These are phyloP conservation scores for Euphrasia confusa DNA, from an alignment of 257 asterid genomes.

Conservation along the genomic window DNA sequence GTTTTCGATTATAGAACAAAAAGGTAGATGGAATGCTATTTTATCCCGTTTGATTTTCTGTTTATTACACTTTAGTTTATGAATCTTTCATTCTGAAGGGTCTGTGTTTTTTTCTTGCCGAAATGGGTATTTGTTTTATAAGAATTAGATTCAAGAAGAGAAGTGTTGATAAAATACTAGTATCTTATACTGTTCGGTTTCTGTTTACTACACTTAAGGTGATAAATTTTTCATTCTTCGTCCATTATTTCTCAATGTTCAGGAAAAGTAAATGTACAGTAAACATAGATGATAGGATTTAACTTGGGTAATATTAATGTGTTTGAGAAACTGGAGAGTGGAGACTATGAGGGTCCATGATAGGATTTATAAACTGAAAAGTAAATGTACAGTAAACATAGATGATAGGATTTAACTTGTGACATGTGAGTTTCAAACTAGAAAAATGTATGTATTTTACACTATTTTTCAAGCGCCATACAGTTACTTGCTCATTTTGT, in stretches of 20 bases:
- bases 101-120: not conserved
- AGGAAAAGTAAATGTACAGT: constrained; percentile 4
- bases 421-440: constrained; percentile 1
- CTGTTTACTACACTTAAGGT: not conserved
- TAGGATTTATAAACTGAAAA: too few species aligned
- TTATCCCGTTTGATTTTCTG: not conserved
- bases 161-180: not conserved
- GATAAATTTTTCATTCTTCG: not conserved
- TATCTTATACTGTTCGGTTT: not conserved
- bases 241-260: not conserved
- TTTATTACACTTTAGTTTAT: not conserved
- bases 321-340: not conserved
- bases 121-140: not conserved
- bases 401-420: not conserved
- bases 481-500: constrained; percentile 8
- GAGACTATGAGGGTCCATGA: constrained; percentile 1
- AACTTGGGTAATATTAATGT: not conserved
- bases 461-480: not conserved
- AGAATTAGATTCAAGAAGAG: not conserved
- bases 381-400: constrained; percentile 1
- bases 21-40: not conserved
- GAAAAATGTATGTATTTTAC: not conserved
- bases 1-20: not conserved
- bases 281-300: not conserved
- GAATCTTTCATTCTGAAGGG: not conserved